Evolutionary conservation across 768 basidiomycete species (phyloP).

Genomic region (Tulasnella calospora): DNA sequence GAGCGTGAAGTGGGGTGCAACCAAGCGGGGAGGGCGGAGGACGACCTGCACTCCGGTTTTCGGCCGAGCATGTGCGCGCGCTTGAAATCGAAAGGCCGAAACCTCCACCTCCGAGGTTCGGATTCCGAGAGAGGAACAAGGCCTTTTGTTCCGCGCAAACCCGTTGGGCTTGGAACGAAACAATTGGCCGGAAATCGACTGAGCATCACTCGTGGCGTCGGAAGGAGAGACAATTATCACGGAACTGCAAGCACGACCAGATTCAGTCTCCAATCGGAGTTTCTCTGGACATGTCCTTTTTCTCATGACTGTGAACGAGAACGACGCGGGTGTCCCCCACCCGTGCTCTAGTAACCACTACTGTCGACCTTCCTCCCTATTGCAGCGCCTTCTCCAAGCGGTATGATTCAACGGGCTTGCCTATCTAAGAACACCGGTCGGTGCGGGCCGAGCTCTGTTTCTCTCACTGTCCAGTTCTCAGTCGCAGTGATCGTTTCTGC

Average conservation of each 20-base stretch:
- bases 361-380: background rate
- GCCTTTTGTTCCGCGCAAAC: background rate
- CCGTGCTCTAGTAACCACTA: background rate
- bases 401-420: background rate
- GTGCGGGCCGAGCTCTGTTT: constrained; percentile 1
- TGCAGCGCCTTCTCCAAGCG: background rate
- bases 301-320: background rate
- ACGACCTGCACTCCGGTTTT: background rate
- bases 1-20: constrained; percentile 1
- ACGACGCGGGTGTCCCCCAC: background rate
- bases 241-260: background rate
- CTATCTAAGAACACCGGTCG: background rate
- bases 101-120: background rate
- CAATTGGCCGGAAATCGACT: background rate
- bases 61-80: background rate
- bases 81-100: background rate
- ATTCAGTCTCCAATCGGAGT: background rate
- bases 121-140: background rate
- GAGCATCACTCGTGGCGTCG: background rate
- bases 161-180: background rate
- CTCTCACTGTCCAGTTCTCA: background rate
- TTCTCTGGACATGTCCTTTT: background rate
- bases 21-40: background rate
- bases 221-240: background rate
- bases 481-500: background rate